Conservation (phyloP, 768 basidiomycete genomes). For the Amanita fuliginea region DNA sequence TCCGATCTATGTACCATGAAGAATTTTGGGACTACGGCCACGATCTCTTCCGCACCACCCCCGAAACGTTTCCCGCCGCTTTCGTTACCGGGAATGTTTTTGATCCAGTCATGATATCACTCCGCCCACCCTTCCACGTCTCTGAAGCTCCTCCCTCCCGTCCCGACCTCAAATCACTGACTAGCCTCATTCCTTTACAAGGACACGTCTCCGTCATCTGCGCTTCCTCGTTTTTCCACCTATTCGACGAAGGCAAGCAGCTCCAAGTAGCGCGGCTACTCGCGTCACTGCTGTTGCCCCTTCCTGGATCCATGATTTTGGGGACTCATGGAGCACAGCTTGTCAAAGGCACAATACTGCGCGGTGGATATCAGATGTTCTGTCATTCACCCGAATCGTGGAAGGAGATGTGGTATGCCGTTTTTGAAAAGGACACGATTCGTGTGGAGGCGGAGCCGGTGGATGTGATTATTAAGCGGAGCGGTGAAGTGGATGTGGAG, state of each 20-base stretch:
- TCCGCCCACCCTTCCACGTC: slow-evolving; percentile 6
- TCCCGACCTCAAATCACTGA: slow-evolving; percentile 11
- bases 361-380: slow-evolving; percentile 17
- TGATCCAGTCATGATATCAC: slow-evolving; percentile 30
- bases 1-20: no score
- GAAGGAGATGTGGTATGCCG: slow-evolving; percentile 21
- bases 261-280: slow-evolving; percentile 18
- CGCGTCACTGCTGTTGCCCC: slow-evolving; percentile 20
- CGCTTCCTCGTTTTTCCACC: slow-evolving; percentile 24
- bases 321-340: slow-evolving; percentile 22
- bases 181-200: slow-evolving; percentile 19
- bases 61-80: slow-evolving; percentile 37
- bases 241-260: slow-evolving; percentile 23
- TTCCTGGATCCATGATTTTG: slow-evolving; percentile 22
- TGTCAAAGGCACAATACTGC: slow-evolving; percentile 18
- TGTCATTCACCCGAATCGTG: slow-evolving; percentile 28
- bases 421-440: slow-evolving; percentile 21
- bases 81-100: slow-evolving; percentile 50
- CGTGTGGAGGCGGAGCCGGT: slow-evolving; percentile 14
- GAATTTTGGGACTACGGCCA: slow-evolving; percentile 57
- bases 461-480: slow-evolving; percentile 22
- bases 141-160: background rate
- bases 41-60: slow-evolving; percentile 41
- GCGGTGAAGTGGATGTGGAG: background rate
- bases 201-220: slow-evolving; percentile 38